Conservation (phyloP, 2,329 filamentous ascomycete species). For the Xylaria sp. region DNA sequence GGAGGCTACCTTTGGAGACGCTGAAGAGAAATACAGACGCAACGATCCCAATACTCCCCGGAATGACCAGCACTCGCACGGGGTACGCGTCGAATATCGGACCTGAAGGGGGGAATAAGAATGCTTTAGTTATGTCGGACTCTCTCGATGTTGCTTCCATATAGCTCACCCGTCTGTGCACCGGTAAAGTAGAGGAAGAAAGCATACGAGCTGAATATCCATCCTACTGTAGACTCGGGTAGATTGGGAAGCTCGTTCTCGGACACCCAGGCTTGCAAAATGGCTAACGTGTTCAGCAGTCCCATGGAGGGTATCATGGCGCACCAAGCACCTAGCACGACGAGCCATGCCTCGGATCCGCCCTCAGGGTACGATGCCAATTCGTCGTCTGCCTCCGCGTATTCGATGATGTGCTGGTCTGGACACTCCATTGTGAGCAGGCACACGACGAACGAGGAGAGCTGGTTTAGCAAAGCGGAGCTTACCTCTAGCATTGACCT, state of each 20-base stretch:
- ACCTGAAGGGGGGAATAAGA: conserved; percentile 4
- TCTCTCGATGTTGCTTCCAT: neutral
- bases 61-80: conserved; percentile 27
- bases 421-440: neutral
- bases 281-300: conserved; percentile 32
- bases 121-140: conserved; percentile 8
- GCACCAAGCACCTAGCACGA: conserved; percentile 33
- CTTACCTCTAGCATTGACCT: neutral
- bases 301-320: conserved; percentile 36
- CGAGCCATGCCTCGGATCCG: conserved; percentile 34
- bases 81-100: conserved; percentile 36
- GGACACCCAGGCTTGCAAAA: conserved; percentile 34
- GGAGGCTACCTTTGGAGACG: conserved; percentile 26
- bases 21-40: conserved; percentile 31
- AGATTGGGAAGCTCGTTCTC: conserved; percentile 25
- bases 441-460: neutral
- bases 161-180: conserved; percentile 31
- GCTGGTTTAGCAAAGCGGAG: neutral
- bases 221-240: conserved; percentile 30
- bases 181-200: conserved; percentile 37
- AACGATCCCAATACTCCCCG: conserved; percentile 28
- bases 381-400: conserved; percentile 22
- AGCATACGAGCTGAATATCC: conserved; percentile 36
- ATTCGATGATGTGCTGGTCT: neutral
- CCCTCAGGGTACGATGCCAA: conserved; percentile 30